phyloP scores from a whole-genome alignment of 2,329 filamentous ascomycete genomes.

The Eurotiales sp. region DNA sequence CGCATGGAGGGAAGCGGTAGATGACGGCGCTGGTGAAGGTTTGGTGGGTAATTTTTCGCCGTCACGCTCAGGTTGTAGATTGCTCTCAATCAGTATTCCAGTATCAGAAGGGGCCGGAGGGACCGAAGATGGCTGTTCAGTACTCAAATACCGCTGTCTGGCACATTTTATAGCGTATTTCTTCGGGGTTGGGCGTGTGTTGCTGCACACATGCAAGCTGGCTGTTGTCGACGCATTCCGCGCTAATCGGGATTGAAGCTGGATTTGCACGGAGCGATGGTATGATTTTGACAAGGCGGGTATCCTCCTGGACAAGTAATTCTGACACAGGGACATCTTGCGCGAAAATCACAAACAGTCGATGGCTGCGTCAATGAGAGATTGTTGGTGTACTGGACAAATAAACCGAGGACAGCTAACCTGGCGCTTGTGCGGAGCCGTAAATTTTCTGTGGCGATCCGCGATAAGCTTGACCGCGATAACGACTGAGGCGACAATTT shows the following conservation, averaged over 20 bases:
- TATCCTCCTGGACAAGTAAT: conserved; percentile 5
- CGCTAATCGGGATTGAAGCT: conserved; percentile 1
- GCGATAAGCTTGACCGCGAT: too few species aligned
- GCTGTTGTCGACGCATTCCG: background rate
- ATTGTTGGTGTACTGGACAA: background rate
- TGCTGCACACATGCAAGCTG: too few species aligned
- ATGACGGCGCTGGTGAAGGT: conserved; percentile 14
- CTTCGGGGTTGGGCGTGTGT: background rate
- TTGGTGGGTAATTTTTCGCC: conserved; percentile 2
- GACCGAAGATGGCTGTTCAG: background rate
- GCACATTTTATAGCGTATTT: background rate
- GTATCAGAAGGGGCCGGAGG: conserved; percentile 15
- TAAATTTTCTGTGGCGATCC: conserved; percentile 13
- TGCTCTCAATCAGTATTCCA: background rate
- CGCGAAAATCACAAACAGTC: background rate
- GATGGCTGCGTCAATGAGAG: background rate
- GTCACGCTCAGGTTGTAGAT: conserved; percentile 18
- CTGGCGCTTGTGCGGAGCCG: conserved; percentile 9
- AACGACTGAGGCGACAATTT: background rate
- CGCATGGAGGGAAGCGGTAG: conserved; percentile 13
- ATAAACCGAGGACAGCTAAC: background rate
- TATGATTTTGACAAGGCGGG: conserved; percentile 2
- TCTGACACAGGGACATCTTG: conserved; percentile 3
- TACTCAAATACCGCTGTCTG: background rate
- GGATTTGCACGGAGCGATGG: background rate